Percentiles rank a stretch among this genome's conserved stretches.
These are phyloP conservation scores for Endothia cerciana DNA, from an alignment of 2,329 filamentous ascomycete genomes.

Conservation along the genomic window DNA sequence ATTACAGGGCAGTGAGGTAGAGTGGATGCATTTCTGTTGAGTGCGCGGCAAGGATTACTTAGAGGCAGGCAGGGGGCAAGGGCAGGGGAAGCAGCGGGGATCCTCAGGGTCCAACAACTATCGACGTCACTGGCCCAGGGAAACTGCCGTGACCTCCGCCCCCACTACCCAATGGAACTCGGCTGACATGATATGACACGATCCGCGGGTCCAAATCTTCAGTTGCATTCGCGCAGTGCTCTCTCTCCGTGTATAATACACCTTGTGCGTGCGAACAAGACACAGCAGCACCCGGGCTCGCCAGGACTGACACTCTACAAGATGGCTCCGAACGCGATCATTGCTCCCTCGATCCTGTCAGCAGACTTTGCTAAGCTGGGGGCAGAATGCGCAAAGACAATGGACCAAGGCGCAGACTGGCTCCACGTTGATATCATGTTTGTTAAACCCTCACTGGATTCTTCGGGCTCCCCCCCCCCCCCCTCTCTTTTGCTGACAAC, in stretches of 20 bases:
- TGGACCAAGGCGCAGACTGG: slow-evolving; percentile 87
- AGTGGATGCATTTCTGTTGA: background rate
- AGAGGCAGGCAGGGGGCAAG: no score
- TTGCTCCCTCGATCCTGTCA: slow-evolving; percentile 93
- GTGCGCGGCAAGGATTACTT: no score
- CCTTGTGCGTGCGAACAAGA: background rate
- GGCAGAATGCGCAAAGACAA: slow-evolving; percentile 83
- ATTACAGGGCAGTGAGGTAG: no score
- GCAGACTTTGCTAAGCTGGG: slow-evolving; percentile 93
- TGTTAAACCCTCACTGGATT: background rate
- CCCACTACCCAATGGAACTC: background rate
- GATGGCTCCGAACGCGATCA: slow-evolving; percentile 92
- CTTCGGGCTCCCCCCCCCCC: slow-evolving; percentile 28
- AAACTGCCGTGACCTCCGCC: background rate
- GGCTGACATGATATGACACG: background rate
- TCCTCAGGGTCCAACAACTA: no score
- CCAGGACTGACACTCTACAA: slow-evolving; percentile 29
- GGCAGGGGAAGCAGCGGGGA: no score
- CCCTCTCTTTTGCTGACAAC: slow-evolving; percentile 7
- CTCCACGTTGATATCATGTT: slow-evolving; percentile 91
- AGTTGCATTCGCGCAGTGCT: background rate
- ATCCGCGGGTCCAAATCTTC: background rate
- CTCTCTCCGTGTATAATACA: background rate
- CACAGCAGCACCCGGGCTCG: background rate
- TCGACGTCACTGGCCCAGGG: background rate